Evolutionary conservation across 257 asterid species (phyloP).

Genomic region (Fraxinus excelsior): DNA sequence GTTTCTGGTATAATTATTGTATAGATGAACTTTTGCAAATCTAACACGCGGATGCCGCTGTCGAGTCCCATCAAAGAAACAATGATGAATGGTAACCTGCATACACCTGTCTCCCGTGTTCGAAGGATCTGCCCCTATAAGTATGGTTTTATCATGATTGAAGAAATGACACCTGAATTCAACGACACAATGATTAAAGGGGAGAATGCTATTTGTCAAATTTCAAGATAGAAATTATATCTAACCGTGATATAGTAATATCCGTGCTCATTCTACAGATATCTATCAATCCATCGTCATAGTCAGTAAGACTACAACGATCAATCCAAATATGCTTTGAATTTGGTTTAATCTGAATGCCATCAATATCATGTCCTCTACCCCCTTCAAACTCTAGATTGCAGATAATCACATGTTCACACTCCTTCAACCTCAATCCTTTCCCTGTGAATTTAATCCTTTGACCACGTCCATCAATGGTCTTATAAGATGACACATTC

Average conservation of each 20-base stretch:
- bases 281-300: slow-evolving; percentile 74
- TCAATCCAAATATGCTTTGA: slow-evolving; percentile 88
- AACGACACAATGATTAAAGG: background rate
- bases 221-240: background rate
- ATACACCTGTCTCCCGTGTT: slow-evolving; percentile 70
- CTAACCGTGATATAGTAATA: slow-evolving; percentile 81
- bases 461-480: slow-evolving; percentile 94
- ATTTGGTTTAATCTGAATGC: slow-evolving; percentile 80
- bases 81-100: slow-evolving; percentile 85
- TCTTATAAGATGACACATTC: slow-evolving; percentile 69
- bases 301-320: slow-evolving; percentile 82
- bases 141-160: slow-evolving; percentile 77
- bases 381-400: slow-evolving; percentile 71
- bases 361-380: slow-evolving; percentile 75
- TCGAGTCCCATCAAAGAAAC: slow-evolving; percentile 87
- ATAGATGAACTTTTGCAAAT: slow-evolving; percentile 82
- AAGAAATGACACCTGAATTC: slow-evolving; percentile 71
- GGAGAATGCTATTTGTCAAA: background rate
- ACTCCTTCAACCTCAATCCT: slow-evolving; percentile 82
- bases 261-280: slow-evolving; percentile 79
- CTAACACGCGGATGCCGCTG: slow-evolving; percentile 97
- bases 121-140: slow-evolving; percentile 79
- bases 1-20: slow-evolving; percentile 69
- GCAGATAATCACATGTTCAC: slow-evolving; percentile 85
- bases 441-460: slow-evolving; percentile 64